Conservation (phyloP, 768 basidiomycete species). For the Cystofilobasidium ferigula region DNA sequence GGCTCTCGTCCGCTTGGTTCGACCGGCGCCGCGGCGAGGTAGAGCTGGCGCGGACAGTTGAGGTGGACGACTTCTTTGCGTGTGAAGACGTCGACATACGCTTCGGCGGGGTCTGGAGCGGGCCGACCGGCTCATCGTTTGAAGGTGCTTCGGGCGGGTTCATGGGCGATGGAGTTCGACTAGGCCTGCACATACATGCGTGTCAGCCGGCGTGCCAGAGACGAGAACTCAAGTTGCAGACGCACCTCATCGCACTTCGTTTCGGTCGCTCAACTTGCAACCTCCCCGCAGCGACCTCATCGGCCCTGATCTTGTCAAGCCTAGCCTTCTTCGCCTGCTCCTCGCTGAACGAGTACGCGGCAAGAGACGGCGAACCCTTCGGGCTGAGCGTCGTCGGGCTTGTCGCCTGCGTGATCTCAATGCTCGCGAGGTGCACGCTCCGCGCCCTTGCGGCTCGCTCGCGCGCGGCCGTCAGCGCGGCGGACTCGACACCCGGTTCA, state of each 20-base stretch:
- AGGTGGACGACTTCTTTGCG: conserved; percentile 3
- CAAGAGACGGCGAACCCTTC: conserved; percentile 41
- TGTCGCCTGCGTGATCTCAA: conserved; percentile 7
- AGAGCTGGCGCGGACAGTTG: background rate
- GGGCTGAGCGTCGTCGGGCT: conserved; percentile 35
- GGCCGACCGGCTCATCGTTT: background rate
- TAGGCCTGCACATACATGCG: conserved; percentile 4
- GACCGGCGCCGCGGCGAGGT: background rate
- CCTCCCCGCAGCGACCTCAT: too few species aligned
- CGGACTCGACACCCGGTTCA: background rate
- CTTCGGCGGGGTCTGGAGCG: background rate
- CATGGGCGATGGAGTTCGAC: conserved; percentile 6
- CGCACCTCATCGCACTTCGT: conserved; percentile 12
- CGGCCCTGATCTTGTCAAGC: background rate
- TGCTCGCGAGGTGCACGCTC: conserved; percentile 3
- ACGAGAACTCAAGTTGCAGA: background rate
- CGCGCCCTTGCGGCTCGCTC: conserved; percentile 17
- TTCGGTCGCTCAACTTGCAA: conserved; percentile 15
- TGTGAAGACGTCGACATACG: background rate
- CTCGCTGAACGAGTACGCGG: background rate
- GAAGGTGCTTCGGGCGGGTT: background rate
- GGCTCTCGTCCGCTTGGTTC: background rate
- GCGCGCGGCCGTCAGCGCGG: conserved; percentile 12
- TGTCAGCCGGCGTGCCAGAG: background rate
- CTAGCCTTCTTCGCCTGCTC: conserved; percentile 4